Evolutionary conservation across 2,329 filamentous ascomycete genomes (phyloP).

Genomic region (Phaeoacremonium minimum): DNA sequence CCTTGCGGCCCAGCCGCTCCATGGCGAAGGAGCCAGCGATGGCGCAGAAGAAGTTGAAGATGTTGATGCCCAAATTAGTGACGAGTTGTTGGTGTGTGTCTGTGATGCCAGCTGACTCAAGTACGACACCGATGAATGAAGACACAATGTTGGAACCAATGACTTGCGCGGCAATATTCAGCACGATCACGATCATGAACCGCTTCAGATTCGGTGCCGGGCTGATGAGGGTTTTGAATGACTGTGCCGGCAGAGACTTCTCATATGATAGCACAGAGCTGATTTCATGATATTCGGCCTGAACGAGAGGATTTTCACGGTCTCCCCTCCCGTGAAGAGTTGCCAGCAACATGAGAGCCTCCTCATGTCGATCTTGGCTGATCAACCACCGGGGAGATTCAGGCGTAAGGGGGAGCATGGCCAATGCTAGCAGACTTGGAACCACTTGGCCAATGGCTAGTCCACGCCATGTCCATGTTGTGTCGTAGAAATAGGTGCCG

Average conservation of each 20-base stretch:
- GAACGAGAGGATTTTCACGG: conserved; percentile 30
- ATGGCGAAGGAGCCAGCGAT: conserved; percentile 44
- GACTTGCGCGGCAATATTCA: conserved; percentile 19
- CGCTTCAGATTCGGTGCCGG: conserved; percentile 20
- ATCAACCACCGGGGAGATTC: conserved; percentile 27
- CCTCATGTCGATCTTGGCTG: conserved; percentile 20
- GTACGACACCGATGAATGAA: conserved; percentile 21
- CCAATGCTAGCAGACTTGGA: conserved; percentile 37
- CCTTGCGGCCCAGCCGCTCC: conserved; percentile 44
- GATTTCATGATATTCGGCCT: conserved; percentile 34
- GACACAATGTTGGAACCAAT: conserved; percentile 25
- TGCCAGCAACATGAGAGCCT: conserved; percentile 21
- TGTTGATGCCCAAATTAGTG: conserved; percentile 47
- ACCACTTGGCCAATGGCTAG: conserved; percentile 20
- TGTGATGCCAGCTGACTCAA: conserved; percentile 45
- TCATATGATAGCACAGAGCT: conserved; percentile 17
- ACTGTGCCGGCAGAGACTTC: conserved; percentile 16
- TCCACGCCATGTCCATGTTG: conserved; percentile 34
- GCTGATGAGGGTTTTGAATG: conserved; percentile 16
- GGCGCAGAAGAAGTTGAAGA: conserved; percentile 44
- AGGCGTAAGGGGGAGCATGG: conserved; percentile 34
- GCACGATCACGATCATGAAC: conserved; percentile 20
- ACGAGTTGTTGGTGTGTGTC: conserved; percentile 34
- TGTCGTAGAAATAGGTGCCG: conserved; percentile 33
- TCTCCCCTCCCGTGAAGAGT: conserved; percentile 32